These are phyloP conservation scores for Malassezia pachydermatis DNA, from an alignment of 1,284 basidiomycete genomes.

Conservation along the genomic window DNA sequence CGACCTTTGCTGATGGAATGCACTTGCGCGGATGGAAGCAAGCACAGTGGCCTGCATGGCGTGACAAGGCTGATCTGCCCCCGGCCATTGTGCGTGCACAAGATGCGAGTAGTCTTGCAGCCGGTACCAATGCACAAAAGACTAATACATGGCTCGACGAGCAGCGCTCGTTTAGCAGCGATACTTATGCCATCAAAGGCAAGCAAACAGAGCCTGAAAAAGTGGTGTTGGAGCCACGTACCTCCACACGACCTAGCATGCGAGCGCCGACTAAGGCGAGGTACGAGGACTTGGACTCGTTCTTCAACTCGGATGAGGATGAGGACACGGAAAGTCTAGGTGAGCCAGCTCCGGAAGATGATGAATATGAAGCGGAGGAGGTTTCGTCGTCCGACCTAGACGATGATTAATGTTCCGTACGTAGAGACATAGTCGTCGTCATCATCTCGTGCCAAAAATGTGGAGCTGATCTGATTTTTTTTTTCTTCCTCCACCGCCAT, in stretches of 20 bases:
- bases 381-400: conserved; percentile 3
- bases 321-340: conserved; percentile 24
- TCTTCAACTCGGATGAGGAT: conserved; percentile 33
- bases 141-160: background rate
- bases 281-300: conserved; percentile 41
- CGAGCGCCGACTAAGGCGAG: conserved; percentile 10
- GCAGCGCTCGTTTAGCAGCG: conserved; percentile 1
- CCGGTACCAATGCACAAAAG: background rate
- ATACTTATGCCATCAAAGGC: background rate
- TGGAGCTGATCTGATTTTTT: conserved; percentile 5
- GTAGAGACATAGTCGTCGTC: background rate
- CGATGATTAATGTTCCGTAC: background rate
- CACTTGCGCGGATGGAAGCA: background rate
- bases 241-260: background rate
- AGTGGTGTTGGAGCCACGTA: conserved; percentile 18
- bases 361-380: conserved; percentile 17
- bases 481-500: conserved; percentile 1
- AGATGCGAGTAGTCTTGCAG: conserved; percentile 3
- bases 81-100: conserved; percentile 19
- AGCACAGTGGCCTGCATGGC: background rate
- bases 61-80: conserved; percentile 14
- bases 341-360: conserved; percentile 31
- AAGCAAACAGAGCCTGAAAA: background rate
- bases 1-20: background rate
- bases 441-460: too few species aligned